Evolutionary conservation across 2,329 filamentous ascomycete species (phyloP).

Genomic region (Rhynchosporium secalis): DNA sequence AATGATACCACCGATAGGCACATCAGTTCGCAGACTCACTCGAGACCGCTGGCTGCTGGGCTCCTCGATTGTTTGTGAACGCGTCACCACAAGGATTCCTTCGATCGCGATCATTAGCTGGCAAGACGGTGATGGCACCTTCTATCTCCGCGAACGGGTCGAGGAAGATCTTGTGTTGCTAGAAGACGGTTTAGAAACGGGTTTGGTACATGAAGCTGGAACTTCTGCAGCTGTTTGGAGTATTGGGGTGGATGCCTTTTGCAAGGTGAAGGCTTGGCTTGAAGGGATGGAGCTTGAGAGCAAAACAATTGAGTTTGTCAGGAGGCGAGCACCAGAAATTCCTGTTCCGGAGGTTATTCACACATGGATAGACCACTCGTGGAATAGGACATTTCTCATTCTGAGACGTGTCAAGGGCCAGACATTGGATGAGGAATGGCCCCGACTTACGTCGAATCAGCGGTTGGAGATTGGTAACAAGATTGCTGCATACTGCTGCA

Average conservation of each 20-base stretch:
- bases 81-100: slow-evolving; percentile 5
- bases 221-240: slow-evolving; percentile 15
- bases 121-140: slow-evolving; percentile 17
- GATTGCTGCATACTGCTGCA: slow-evolving; percentile 1
- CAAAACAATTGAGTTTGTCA: slow-evolving; percentile 20
- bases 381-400: slow-evolving; percentile 22
- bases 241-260: slow-evolving; percentile 18
- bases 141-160: slow-evolving; percentile 9
- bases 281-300: slow-evolving; percentile 19
- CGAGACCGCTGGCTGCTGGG: slow-evolving; percentile 18
- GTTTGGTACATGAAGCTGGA: slow-evolving; percentile 15
- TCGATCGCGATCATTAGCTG: slow-evolving; percentile 18
- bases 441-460: slow-evolving; percentile 6
- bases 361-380: slow-evolving; percentile 17
- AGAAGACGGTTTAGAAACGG: slow-evolving; percentile 7
- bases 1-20: slow-evolving; percentile 19
- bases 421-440: slow-evolving; percentile 20
- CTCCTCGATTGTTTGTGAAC: slow-evolving; percentile 22
- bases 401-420: slow-evolving; percentile 19
- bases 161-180: slow-evolving; percentile 7
- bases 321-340: slow-evolving; percentile 12
- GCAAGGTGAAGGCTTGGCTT: slow-evolving; percentile 24
- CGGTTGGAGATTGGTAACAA: slow-evolving; percentile 4
- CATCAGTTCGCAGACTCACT: slow-evolving; percentile 19
- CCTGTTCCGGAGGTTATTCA: slow-evolving; percentile 22